Conservation (phyloP, 1,139 yeast species). For the Eremothecium sinecaudum region DNA sequence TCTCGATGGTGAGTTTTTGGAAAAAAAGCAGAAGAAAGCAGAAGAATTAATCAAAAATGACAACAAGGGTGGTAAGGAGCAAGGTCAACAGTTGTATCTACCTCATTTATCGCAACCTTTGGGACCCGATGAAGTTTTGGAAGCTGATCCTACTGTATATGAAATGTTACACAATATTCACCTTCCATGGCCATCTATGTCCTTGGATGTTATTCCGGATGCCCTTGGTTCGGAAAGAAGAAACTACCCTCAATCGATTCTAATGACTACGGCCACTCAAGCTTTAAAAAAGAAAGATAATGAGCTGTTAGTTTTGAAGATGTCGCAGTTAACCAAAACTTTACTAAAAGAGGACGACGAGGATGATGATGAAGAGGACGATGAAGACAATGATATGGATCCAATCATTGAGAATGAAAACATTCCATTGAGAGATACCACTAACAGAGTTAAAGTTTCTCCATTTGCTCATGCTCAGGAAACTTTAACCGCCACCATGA, state of each 20-base stretch:
- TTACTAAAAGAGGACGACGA: slow-evolving; percentile 68
- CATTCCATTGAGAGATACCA: slow-evolving; percentile 68
- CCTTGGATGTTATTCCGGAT: slow-evolving; percentile 84
- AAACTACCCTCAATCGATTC: slow-evolving; percentile 78
- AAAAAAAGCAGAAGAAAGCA: slow-evolving; percentile 30
- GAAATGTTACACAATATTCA: slow-evolving; percentile 93
- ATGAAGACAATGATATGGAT: slow-evolving; percentile 64
- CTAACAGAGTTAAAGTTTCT: slow-evolving; percentile 79
- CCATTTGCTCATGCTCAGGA: slow-evolving; percentile 59
- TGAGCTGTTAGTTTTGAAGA: slow-evolving; percentile 73
- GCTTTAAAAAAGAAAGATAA: slow-evolving; percentile 82
- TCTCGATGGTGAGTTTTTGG: slow-evolving; percentile 24
- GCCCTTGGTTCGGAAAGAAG: slow-evolving; percentile 80
- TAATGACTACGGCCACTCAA: slow-evolving; percentile 88
- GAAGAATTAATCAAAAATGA: slow-evolving; percentile 32
- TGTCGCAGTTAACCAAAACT: slow-evolving; percentile 76
- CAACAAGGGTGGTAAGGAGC: slow-evolving; percentile 26
- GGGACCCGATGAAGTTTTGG: slow-evolving; percentile 92
- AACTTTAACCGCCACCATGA: slow-evolving; percentile 78
- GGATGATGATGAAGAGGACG: slow-evolving; percentile 58
- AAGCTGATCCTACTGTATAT: slow-evolving; percentile 92
- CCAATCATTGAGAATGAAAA: slow-evolving; percentile 82
- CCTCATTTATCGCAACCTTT: slow-evolving; percentile 84
- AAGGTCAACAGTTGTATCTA: slow-evolving; percentile 44
- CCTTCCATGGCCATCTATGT: slow-evolving; percentile 94